Evolutionary conservation across 257 asterid genomes (phyloP), one percentile per base, ranked within the genome.

Genomic region (Lithospermum erythrorhizon): DNA sequence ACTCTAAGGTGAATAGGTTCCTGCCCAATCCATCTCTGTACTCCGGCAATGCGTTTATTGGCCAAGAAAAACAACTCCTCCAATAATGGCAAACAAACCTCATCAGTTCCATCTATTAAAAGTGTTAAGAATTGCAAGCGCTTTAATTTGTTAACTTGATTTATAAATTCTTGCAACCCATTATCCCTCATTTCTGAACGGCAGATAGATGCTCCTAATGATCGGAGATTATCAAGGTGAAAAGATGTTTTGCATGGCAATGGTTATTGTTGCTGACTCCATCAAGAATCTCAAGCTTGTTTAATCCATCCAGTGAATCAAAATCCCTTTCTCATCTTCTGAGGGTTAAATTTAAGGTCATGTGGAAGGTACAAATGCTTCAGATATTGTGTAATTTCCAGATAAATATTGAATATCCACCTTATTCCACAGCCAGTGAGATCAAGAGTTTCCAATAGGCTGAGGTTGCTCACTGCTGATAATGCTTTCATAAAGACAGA

Each of bases 391-490:
- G 19, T 59, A 72, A 3, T 51, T 67, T 68, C 63, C 58, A 17
- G 2, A 67, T 14, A 3, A 59, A n/a, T 45, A 30, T 67, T 55
- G 7, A 65, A 67, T 18, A 67, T 3, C 35, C 14, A 2, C 18
- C 18, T 0, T 8, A 21, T 6, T 0, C 0, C 3, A n/a, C n/a
- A n/a, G n/a, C 30, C 6, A 27, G 59, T 21, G 6, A 73, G 17
- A 55, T 73, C 70, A 53, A 73, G 71, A 9, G 70, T 55, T 10
- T 65, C 65, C 14, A 73, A 49, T 21, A 60, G 58, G 15, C 13
- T 32, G 62, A 73, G 19, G 29, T 55, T 73, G 27, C 55, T 57
- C 0, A 73, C 21, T 22, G 73, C 19, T 17, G 64, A 57, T 32
- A n/a, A n/a, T n/a, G n/a, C n/a, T n/a, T n/a, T n/a, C n/a, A n/a